Evolutionary conservation across 1,139 yeast species (phyloP).

Genomic region (Eremothecium cymbalariae): DNA sequence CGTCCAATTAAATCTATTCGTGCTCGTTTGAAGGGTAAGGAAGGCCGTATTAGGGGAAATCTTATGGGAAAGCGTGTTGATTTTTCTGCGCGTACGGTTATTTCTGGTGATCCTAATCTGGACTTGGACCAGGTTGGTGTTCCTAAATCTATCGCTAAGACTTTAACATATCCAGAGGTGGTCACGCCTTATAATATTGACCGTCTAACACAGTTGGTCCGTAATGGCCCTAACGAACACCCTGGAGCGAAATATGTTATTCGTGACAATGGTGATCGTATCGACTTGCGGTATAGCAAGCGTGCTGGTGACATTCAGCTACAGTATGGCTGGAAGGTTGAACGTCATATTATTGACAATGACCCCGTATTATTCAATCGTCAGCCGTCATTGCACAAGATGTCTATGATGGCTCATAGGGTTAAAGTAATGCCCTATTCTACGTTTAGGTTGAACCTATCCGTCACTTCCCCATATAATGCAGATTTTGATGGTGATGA

Average conservation of each 20-base stretch:
- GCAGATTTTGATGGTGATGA: slow-evolving; percentile 99
- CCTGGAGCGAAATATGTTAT: slow-evolving; percentile 99
- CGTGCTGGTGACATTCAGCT: slow-evolving; percentile 97
- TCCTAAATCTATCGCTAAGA: slow-evolving; percentile 92
- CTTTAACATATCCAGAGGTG: slow-evolving; percentile 91
- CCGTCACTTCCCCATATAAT: slow-evolving; percentile 97
- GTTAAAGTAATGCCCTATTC: slow-evolving; percentile 99
- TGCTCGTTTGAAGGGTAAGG: slow-evolving; percentile 98
- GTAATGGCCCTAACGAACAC: slow-evolving; percentile 98
- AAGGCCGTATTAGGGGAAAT: slow-evolving; percentile 97
- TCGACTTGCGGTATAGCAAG: slow-evolving; percentile 91
- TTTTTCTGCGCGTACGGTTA: slow-evolving; percentile 97
- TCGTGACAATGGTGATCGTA: slow-evolving; percentile 97
- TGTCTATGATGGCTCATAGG: slow-evolving; percentile 99
- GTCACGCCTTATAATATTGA: slow-evolving; percentile 97
- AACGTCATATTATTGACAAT: slow-evolving; percentile 93
- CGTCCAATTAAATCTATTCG: slow-evolving; percentile 97
- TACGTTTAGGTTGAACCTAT: slow-evolving; percentile 89
- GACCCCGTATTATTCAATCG: slow-evolving; percentile 98
- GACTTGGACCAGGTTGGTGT: slow-evolving; percentile 98
- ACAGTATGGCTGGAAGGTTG: slow-evolving; percentile 99
- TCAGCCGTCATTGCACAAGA: slow-evolving; percentile 97
- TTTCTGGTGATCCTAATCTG: slow-evolving; percentile 97
- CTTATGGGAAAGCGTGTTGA: slow-evolving; percentile 99
- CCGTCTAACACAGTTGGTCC: slow-evolving; percentile 80